Evolutionary conservation across 2,329 filamentous ascomycete genomes (phyloP).

Genomic region (Penicillium corylophilum): DNA sequence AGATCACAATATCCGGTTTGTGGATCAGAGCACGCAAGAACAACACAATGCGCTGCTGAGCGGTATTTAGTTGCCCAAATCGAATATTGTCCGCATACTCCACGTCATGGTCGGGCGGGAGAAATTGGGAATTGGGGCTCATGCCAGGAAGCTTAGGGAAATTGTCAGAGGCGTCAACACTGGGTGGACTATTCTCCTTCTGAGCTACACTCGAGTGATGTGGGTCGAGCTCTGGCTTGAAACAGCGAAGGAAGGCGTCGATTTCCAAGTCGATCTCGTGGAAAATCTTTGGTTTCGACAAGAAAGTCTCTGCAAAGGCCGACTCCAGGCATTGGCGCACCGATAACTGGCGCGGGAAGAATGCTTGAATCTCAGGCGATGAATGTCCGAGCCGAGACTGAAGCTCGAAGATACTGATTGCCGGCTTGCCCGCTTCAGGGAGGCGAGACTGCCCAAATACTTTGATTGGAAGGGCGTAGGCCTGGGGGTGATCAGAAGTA

Average conservation of each 20-base stretch:
- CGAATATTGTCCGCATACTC: slow-evolving; percentile 74
- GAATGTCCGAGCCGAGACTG: slow-evolving; percentile 89
- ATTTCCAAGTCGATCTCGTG: slow-evolving; percentile 59
- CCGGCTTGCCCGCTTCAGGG: slow-evolving; percentile 67
- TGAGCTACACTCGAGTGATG: slow-evolving; percentile 15
- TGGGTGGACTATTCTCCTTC: neutral
- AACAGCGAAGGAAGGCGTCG: slow-evolving; percentile 71
- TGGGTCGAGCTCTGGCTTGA: slow-evolving; percentile 73
- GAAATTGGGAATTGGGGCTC: neutral
- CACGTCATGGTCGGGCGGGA: slow-evolving; percentile 32
- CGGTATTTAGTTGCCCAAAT: slow-evolving; percentile 60
- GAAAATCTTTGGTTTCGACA: slow-evolving; percentile 66
- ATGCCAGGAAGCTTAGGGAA: neutral
- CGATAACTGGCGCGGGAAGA: slow-evolving; percentile 77
- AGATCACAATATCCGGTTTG: slow-evolving; percentile 74
- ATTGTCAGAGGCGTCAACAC: neutral
- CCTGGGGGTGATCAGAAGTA: slow-evolving; percentile 92
- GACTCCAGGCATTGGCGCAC: slow-evolving; percentile 75
- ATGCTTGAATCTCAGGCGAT: slow-evolving; percentile 88
- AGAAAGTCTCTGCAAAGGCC: slow-evolving; percentile 87
- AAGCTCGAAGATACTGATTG: slow-evolving; percentile 88
- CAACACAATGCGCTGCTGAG: slow-evolving; percentile 73
- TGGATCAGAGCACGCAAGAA: slow-evolving; percentile 82
- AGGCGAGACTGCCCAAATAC: slow-evolving; percentile 81
- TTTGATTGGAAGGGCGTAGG: slow-evolving; percentile 83